Evolutionary conservation across 2,329 filamentous ascomycete species (phyloP), one percentile per base, ranked within the genome.

Genomic region (Monosporascus sp.): DNA sequence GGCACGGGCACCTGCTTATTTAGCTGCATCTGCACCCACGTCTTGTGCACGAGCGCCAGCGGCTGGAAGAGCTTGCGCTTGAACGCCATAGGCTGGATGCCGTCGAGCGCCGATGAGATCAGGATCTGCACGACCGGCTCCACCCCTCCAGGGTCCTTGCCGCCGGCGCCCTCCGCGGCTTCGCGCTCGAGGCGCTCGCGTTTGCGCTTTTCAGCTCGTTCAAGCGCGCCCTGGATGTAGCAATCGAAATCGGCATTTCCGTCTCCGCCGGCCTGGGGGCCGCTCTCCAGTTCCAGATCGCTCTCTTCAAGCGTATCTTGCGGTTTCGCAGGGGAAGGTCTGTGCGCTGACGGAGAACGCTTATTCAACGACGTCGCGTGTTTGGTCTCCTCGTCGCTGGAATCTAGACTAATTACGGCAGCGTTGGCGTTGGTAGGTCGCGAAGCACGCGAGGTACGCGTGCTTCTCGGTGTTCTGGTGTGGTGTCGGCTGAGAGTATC

Each of bases 21-120:
- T 1, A 68, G 69, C 64, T 92, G 86, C 51, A 78, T 77, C 14
- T 75, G 71, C 61, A 87, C 83, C 89, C 91, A 97, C 14, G 81
- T 82, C 38, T 82, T 68, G 43, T 86, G 81, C 6, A 92, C 82
- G 52, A 87, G 75, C 56, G 81, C 80, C 6, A 97, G 74, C 2
- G 80, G 76, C 64, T 90, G 88, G 36, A 81, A 82, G 55, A 90
- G 77, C 61, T 83, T 84, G 40, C 88, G 82, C 49, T 80, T 84
- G 50, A 89, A 79, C 38, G 90, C 74, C 31, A 91, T 66, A 8
- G 82, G 71, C 24, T 73, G 79, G 0, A 87, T 82, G 45, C 77
- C 75, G 1, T 80, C 76, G 6, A 97, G 79, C 3, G 75, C 71
- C 0, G 91, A 90, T 0, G 78, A 81, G 57, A 97, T 82, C 34